Percentiles rank a stretch among this genome's conserved stretches.
These are phyloP conservation scores for Apiotrichum gracile DNA, from an alignment of 1,284 basidiomycete genomes.

Conservation along the genomic window DNA sequence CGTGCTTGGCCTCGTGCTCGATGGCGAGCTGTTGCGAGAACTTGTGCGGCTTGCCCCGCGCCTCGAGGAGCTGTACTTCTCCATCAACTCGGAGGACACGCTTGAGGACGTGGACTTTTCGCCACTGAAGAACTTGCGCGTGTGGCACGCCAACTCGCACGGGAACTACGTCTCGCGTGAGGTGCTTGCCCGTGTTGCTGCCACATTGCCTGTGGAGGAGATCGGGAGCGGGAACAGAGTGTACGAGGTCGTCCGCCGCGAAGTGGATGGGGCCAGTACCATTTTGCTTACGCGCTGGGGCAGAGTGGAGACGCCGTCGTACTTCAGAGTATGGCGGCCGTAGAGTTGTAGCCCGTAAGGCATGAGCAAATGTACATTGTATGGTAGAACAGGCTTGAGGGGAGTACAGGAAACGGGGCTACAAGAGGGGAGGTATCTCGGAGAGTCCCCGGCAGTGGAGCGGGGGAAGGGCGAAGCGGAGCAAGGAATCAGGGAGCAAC, in stretches of 20 bases:
- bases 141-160: slow-evolving; percentile 37
- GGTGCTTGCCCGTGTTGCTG: slow-evolving; percentile 25
- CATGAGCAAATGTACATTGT: too few relatives aligned
- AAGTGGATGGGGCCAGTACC: slow-evolving; percentile 20
- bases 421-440: too few relatives aligned
- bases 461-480: too few relatives aligned
- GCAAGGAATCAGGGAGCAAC: too few relatives aligned
- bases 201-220: slow-evolving; percentile 29
- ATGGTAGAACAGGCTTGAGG: too few relatives aligned
- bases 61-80: slow-evolving; percentile 37
- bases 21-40: slow-evolving; percentile 6
- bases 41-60: slow-evolving; percentile 13
- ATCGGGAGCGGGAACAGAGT: slow-evolving; percentile 41
- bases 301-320: slow-evolving; percentile 31
- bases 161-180: slow-evolving; percentile 23
- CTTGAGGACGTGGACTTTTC: background rate
- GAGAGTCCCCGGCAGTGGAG: too few relatives aligned
- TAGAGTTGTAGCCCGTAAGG: slow-evolving; percentile 2
- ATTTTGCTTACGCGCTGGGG: slow-evolving; percentile 35
- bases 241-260: slow-evolving; percentile 35
- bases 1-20: slow-evolving; percentile 31
- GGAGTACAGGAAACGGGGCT: too few relatives aligned
- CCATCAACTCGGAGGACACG: slow-evolving; percentile 4
- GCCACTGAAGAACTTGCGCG: slow-evolving; percentile 6
- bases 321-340: slow-evolving; percentile 45